Conservation (phyloP, 176 grass and related monocot species). For the Rhynchospora tenuis region DNA sequence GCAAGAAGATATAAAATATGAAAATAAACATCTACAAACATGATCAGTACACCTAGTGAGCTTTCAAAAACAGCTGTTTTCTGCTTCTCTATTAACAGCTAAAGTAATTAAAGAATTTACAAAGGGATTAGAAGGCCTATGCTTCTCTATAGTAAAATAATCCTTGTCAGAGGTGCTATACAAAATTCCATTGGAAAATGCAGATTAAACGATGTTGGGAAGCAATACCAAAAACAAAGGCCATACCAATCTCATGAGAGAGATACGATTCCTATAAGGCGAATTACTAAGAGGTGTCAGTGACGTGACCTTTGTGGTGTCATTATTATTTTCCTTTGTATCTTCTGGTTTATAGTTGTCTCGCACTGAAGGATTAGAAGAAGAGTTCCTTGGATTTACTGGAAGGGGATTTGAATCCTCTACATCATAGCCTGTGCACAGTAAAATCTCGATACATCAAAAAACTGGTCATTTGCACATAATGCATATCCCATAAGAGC, state of each 20-base stretch:
- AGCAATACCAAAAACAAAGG: slow-evolving; percentile 28
- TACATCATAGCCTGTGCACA: slow-evolving; percentile 44
- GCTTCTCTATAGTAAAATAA: slow-evolving; percentile 13
- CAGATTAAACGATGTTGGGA: slow-evolving; percentile 27
- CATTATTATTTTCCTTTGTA: slow-evolving; percentile 35
- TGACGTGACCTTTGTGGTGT: slow-evolving; percentile 33
- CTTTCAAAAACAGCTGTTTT: slow-evolving; percentile 32
- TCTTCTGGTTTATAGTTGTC: slow-evolving; percentile 52
- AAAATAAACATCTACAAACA: neutral
- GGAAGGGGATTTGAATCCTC: slow-evolving; percentile 50
- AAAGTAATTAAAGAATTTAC: slow-evolving; percentile 8
- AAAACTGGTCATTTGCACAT: neutral
- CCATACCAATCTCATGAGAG: slow-evolving; percentile 1
- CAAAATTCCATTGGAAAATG: neutral
- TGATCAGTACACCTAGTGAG: neutral
- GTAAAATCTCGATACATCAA: neutral
- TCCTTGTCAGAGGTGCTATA: slow-evolving; percentile 16
- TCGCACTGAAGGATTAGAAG: slow-evolving; percentile 26
- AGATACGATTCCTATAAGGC: neutral
- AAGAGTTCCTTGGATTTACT: slow-evolving; percentile 42
- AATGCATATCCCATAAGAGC: neutral
- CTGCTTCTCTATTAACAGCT: slow-evolving; percentile 22
- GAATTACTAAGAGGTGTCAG: slow-evolving; percentile 43
- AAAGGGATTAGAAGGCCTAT: slow-evolving; percentile 23
- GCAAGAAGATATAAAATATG: neutral